phyloP scores from a whole-genome alignment of 2,329 filamentous ascomycete species.

The Epichloe typhina region DNA sequence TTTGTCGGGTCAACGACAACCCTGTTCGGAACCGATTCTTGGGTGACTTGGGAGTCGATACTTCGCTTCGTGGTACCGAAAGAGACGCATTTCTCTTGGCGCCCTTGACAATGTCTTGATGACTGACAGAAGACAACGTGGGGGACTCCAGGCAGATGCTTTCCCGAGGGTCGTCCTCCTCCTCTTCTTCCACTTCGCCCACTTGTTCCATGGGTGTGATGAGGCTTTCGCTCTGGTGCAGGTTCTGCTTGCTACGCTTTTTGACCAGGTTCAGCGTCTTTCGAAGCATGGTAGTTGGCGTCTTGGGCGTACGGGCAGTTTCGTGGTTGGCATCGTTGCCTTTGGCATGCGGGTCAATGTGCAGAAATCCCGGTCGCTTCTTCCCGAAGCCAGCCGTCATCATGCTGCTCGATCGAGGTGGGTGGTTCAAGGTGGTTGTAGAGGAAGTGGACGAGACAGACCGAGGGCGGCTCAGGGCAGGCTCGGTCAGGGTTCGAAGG shows the following conservation, averaged over 20 bases:
- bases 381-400: conserved; percentile 22
- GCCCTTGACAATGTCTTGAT: conserved; percentile 32
- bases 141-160: conserved; percentile 11
- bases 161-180: conserved; percentile 11
- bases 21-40: conserved; percentile 23
- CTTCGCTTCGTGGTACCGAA: conserved; percentile 10
- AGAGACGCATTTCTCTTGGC: conserved; percentile 27
- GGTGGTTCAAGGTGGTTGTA: conserved; percentile 19
- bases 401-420: conserved; percentile 32
- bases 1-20: conserved; percentile 23
- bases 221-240: conserved; percentile 25
- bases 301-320: conserved; percentile 25
- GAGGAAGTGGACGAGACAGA: conserved; percentile 22
- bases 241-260: conserved; percentile 39
- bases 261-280: conserved; percentile 40
- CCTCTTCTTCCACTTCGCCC: conserved; percentile 19
- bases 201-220: conserved; percentile 23
- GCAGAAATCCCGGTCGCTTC: conserved; percentile 34
- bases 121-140: conserved; percentile 23
- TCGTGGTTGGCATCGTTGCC: conserved; percentile 16
- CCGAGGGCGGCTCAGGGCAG: conserved; percentile 17
- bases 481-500: conserved; percentile 19
- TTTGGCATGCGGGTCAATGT: conserved; percentile 40
- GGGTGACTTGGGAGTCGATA: conserved; percentile 13
- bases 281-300: conserved; percentile 35